phyloP scores from a whole-genome alignment of 2,329 filamentous ascomycete species.

The Blastomyces gilchristii region DNA sequence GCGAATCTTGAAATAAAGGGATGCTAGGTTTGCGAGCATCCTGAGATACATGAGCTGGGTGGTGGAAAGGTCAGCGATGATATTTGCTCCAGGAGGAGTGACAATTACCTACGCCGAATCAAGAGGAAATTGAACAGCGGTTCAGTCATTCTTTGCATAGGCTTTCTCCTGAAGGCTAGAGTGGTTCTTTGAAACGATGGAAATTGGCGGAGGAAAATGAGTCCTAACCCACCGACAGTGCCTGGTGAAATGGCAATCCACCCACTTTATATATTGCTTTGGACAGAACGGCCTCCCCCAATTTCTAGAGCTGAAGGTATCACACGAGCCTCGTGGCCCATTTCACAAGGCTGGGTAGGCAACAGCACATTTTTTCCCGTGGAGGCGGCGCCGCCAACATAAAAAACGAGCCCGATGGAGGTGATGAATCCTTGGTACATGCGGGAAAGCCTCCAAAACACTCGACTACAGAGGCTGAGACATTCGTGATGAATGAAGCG shows the following conservation, averaged over 20 bases:
- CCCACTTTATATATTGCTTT: background rate
- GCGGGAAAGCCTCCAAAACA: background rate
- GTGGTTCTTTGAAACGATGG: background rate
- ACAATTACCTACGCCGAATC: background rate
- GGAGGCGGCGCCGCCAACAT: background rate
- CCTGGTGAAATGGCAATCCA: background rate
- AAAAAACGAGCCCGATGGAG: background rate
- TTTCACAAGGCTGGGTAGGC: background rate
- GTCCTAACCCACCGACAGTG: background rate
- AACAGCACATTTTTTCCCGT: background rate
- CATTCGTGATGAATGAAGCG: background rate
- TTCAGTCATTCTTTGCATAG: background rate
- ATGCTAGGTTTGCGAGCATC: background rate
- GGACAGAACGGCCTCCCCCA: background rate
- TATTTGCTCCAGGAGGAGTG: background rate
- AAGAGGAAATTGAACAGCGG: background rate
- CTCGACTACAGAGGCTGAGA: background rate
- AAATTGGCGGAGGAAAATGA: background rate
- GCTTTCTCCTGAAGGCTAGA: background rate
- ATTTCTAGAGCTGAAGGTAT: background rate
- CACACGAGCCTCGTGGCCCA: background rate
- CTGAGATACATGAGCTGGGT: background rate
- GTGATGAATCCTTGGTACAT: background rate
- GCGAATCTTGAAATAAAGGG: background rate
- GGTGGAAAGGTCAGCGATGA: background rate